phyloP scores from a whole-genome alignment of 495 filamentous ascomycete species.

The Pseudoneurospora amorphoporcata region DNA sequence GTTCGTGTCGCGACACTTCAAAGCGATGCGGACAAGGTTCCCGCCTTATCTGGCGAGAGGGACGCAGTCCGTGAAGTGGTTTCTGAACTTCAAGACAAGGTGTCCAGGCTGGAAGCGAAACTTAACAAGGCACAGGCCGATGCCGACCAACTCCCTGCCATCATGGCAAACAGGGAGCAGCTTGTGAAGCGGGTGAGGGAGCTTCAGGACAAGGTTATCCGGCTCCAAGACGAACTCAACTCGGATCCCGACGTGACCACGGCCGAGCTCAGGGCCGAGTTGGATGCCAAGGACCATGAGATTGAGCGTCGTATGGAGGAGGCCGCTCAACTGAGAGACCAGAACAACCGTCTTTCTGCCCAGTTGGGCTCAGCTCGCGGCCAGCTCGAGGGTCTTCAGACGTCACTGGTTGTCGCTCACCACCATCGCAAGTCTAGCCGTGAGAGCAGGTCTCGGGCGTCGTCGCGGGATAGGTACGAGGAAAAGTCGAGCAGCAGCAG shows the following conservation, averaged over 20 bases:
- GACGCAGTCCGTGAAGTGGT: slow-evolving; percentile 17
- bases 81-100: slow-evolving; percentile 17
- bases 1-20: slow-evolving; percentile 14
- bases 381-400: slow-evolving; percentile 12
- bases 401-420: slow-evolving; percentile 13
- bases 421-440: slow-evolving; percentile 13
- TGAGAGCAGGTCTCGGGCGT: slow-evolving; percentile 17
- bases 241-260: slow-evolving; percentile 15
- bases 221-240: slow-evolving; percentile 17
- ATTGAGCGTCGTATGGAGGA: slow-evolving; percentile 18
- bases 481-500: slow-evolving; percentile 10
- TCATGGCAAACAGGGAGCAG: slow-evolving; percentile 22
- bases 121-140: slow-evolving; percentile 17
- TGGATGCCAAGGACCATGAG: slow-evolving; percentile 19
- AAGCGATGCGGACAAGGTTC: slow-evolving; percentile 17
- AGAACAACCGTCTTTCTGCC: slow-evolving; percentile 14
- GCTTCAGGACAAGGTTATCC: slow-evolving; percentile 16
- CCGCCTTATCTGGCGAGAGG: slow-evolving; percentile 15
- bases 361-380: slow-evolving; percentile 18
- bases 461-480: slow-evolving; percentile 23
- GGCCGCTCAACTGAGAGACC: slow-evolving; percentile 15
- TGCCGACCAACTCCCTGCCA: slow-evolving; percentile 21
- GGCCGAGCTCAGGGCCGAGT: slow-evolving; percentile 16
- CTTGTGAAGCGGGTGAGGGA: slow-evolving; percentile 14
- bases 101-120: slow-evolving; percentile 16